These are phyloP conservation scores for Globisporangium recalcitrans DNA, from an alignment of 352 stramenopile species.

Conservation along the genomic window DNA sequence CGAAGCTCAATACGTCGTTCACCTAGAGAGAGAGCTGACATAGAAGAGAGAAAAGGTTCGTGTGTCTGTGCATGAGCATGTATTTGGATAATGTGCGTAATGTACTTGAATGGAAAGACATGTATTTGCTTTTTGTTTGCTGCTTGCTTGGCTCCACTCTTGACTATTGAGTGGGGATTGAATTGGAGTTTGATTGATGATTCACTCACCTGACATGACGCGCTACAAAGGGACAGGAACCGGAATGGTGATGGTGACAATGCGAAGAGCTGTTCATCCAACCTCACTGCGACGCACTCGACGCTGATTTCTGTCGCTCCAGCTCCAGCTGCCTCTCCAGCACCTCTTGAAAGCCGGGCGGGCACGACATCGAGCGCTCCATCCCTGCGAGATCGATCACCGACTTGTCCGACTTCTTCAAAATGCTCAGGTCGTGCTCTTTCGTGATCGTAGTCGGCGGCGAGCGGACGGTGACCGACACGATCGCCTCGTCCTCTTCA, in stretches of 20 bases:
- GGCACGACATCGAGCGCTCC: constrained; percentile 75
- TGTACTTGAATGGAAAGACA: constrained; percentile 10
- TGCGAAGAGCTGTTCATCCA: background rate
- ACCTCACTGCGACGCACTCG: background rate
- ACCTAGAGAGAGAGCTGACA: constrained; percentile 11
- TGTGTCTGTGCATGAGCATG: background rate
- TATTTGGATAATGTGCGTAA: background rate
- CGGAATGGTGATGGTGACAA: background rate
- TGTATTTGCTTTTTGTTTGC: constrained; percentile 10
- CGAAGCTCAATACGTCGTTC: constrained; percentile 30
- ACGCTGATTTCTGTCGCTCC: constrained; percentile 10
- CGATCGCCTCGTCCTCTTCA: constrained; percentile 19
- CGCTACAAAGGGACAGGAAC: constrained; percentile 4
- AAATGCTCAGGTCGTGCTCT: constrained; percentile 74
- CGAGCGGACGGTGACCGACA: constrained; percentile 11
- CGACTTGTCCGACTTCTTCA: constrained; percentile 70
- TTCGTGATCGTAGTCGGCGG: constrained; percentile 63
- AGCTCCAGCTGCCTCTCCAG: constrained; percentile 23
- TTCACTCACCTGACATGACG: constrained; percentile 6
- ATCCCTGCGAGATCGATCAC: constrained; percentile 54
- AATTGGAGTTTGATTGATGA: background rate
- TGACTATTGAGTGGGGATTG: background rate
- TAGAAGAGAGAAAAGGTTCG: constrained; percentile 3
- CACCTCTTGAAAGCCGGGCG: constrained; percentile 64
- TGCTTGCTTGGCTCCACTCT: background rate